Percentiles rank a stretch among this genome's conserved stretches.
Evolutionary conservation across 345 rosid species (phyloP).

Genomic region (Streptanthus diversifolius): DNA sequence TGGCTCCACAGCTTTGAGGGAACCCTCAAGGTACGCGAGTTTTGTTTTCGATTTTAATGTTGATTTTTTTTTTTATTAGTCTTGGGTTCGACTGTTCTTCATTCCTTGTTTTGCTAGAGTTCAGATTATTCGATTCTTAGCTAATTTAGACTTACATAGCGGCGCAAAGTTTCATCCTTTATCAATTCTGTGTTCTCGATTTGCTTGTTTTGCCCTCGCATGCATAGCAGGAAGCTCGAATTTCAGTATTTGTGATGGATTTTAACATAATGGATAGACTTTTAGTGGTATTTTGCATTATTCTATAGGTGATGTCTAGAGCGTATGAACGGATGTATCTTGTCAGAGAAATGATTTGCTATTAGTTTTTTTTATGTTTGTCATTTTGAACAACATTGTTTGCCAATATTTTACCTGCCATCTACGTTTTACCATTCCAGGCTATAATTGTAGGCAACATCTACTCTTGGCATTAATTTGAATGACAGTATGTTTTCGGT

Average conservation of each 20-base stretch:
- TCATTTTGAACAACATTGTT: neutral
- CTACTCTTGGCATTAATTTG: neutral
- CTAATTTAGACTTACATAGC: neutral
- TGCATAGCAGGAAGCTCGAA: constrained; percentile 1
- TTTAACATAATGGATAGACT: neutral
- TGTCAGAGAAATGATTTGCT: neutral
- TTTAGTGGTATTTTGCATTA: neutral
- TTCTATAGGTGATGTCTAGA: neutral
- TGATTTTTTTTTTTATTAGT: neutral
- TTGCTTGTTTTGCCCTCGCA: neutral
- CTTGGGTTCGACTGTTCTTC: constrained; percentile 18
- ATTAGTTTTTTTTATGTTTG: neutral
- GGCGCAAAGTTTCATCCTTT: constrained; percentile 5
- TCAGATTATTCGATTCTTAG: neutral
- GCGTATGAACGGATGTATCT: constrained; percentile 10
- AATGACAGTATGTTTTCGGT: neutral
- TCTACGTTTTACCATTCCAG: neutral
- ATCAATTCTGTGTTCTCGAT: neutral
- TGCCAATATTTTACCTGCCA: constrained; percentile 3
- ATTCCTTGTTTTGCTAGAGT: constrained; percentile 1
- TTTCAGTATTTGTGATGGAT: neutral
- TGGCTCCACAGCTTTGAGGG: constrained; percentile 92
- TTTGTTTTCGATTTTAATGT: neutral
- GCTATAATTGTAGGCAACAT: neutral
- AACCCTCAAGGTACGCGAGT: constrained; percentile 93